phyloP scores from a whole-genome alignment of 805 yeast species.

The Kazachstania psychrophila region DNA sequence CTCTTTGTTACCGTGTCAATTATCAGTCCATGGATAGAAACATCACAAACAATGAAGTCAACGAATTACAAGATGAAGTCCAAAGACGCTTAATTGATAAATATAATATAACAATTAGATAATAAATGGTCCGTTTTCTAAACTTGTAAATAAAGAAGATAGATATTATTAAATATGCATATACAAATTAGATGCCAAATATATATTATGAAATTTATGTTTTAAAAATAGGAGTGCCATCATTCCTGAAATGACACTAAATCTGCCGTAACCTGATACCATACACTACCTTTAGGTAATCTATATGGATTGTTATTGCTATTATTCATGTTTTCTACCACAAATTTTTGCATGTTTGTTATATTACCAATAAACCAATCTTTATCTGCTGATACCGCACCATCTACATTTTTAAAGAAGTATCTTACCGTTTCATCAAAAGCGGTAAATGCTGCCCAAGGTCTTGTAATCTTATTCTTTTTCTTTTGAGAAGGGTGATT shows the following conservation, averaged over 20 bases:
- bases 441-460: constrained; percentile 91
- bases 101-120: constrained; percentile 52
- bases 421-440: constrained; percentile 73
- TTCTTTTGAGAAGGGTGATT: constrained; percentile 1
- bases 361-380: constrained; percentile 84
- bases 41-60: constrained; percentile 77
- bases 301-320: constrained; percentile 51
- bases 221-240: no score
- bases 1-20: constrained; percentile 82
- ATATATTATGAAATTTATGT: no score
- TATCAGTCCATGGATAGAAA: constrained; percentile 95
- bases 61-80: constrained; percentile 58
- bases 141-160: no score
- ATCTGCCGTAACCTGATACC: constrained; percentile 56
- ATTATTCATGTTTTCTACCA: constrained; percentile 33
- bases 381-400: constrained; percentile 27
- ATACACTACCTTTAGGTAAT: constrained; percentile 49
- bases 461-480: constrained; percentile 28
- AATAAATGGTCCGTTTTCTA: no score
- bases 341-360: constrained; percentile 42
- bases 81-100: constrained; percentile 44
- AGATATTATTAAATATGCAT: no score
- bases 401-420: constrained; percentile 43
- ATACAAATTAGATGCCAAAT: neutral
- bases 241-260: constrained; percentile 6